These are phyloP conservation scores for Podaxis rugospora DNA, from an alignment of 768 basidiomycete genomes.

Conservation along the genomic window DNA sequence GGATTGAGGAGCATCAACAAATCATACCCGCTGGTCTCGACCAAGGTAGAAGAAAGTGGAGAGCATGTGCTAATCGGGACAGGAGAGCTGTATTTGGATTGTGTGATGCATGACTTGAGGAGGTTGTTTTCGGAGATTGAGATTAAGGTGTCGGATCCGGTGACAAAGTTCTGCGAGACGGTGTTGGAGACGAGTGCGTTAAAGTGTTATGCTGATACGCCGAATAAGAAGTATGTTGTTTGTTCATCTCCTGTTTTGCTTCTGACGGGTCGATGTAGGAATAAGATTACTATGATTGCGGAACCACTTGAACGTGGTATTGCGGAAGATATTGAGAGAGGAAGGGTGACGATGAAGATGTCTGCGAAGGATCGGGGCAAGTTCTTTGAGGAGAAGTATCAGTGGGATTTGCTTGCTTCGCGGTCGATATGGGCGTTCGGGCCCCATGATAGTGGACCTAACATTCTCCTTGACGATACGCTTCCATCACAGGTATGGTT, in stretches of 20 bases:
- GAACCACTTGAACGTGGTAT: conserved; percentile 95
- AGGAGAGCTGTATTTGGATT: conserved; percentile 95
- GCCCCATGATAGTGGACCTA: conserved; percentile 92
- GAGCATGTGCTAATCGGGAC: conserved; percentile 97
- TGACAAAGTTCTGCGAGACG: conserved; percentile 97
- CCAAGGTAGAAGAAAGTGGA: conserved; percentile 97
- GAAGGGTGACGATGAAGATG: conserved; percentile 93
- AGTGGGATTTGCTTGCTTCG: conserved; percentile 97
- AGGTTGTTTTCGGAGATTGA: conserved; percentile 95
- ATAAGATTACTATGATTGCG: conserved; percentile 98
- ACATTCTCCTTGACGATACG: conserved; percentile 93
- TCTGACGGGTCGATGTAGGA: conserved; percentile 45
- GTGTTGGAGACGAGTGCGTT: conserved; percentile 96
- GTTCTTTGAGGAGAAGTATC: conserved; percentile 95
- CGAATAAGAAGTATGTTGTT: conserved; percentile 87
- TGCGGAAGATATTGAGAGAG: conserved; percentile 94
- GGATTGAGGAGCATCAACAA: conserved; percentile 97
- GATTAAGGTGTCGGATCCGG: conserved; percentile 99
- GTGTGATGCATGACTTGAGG: conserved; percentile 93
- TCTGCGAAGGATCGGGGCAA: conserved; percentile 90
- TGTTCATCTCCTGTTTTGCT: background rate
- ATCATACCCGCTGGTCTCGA: conserved; percentile 89
- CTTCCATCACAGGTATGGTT: conserved; percentile 78
- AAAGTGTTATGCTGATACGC: conserved; percentile 99
- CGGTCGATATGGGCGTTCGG: conserved; percentile 99